Evolutionary conservation across 805 yeast species (phyloP).

Genomic region (Yamadazyma laniorum): DNA sequence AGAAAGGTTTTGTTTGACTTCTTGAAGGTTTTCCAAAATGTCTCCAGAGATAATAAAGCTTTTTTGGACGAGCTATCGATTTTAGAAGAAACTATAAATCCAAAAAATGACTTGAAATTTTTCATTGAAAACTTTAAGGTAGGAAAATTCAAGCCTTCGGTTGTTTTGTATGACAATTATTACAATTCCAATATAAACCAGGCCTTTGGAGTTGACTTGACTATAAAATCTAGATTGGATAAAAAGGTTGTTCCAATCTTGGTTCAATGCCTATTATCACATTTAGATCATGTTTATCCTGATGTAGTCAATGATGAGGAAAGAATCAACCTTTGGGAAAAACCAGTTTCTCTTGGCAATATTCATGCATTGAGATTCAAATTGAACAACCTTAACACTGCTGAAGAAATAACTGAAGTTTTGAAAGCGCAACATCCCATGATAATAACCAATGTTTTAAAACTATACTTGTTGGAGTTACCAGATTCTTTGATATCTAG

Average conservation of each 20-base stretch:
- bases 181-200: slow-evolving; percentile 66
- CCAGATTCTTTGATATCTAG: slow-evolving; percentile 74
- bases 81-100: slow-evolving; percentile 70
- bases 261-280: slow-evolving; percentile 59
- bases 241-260: slow-evolving; percentile 69
- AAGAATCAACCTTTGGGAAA: slow-evolving; percentile 66
- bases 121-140: slow-evolving; percentile 67
- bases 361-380: slow-evolving; percentile 61
- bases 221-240: slow-evolving; percentile 68
- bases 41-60: slow-evolving; percentile 54
- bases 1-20: slow-evolving; percentile 76
- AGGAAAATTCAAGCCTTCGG: slow-evolving; percentile 73
- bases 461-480: slow-evolving; percentile 71
- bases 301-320: slow-evolving; percentile 65
- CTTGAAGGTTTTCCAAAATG: slow-evolving; percentile 61
- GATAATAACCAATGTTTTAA: slow-evolving; percentile 64
- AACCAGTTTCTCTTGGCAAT: slow-evolving; percentile 56
- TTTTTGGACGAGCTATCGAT: slow-evolving; percentile 60
- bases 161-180: slow-evolving; percentile 74
- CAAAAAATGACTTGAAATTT: slow-evolving; percentile 63
- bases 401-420: slow-evolving; percentile 29
- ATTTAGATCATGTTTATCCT: slow-evolving; percentile 71
- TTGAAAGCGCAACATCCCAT: slow-evolving; percentile 48
- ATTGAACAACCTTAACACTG: slow-evolving; percentile 41
- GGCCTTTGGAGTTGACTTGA: slow-evolving; percentile 78